phyloP scores from a whole-genome alignment of 768 basidiomycete species.

The Auriscalpium vulgare region DNA sequence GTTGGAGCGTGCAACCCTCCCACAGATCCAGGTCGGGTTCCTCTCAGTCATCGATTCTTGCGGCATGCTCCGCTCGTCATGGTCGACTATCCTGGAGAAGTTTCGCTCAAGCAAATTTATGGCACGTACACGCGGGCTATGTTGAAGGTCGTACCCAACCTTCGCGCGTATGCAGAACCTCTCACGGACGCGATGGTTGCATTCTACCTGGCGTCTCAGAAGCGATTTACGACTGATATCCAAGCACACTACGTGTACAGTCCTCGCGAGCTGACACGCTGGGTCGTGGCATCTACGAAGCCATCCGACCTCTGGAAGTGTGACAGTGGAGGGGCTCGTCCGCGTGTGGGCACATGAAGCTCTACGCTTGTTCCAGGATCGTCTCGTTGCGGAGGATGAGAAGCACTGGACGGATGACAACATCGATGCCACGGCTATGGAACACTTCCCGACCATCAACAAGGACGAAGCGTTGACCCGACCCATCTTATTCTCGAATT shows the following conservation, averaged over 20 bases:
- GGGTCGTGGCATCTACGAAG: conserved; percentile 98
- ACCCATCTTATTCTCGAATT: conserved; percentile 96
- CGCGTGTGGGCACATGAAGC: conserved; percentile 98
- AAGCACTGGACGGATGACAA: conserved; percentile 91
- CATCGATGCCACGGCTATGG: conserved; percentile 75
- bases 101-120: conserved; percentile 97
- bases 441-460: conserved; percentile 92
- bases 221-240: conserved; percentile 90
- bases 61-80: conserved; percentile 96
- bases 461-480: conserved; percentile 77
- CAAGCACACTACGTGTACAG: conserved; percentile 99
- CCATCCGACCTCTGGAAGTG: conserved; percentile 89
- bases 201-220: conserved; percentile 92
- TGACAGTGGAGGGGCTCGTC: conserved; percentile 91
- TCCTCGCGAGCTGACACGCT: conserved; percentile 96
- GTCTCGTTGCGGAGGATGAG: conserved; percentile 89
- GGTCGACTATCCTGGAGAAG: conserved; percentile 98
- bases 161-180: conserved; percentile 87
- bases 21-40: conserved; percentile 98
- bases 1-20: conserved; percentile 99
- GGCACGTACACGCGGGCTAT: conserved; percentile 95
- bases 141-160: conserved; percentile 90
- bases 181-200: conserved; percentile 97
- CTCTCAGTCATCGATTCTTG: conserved; percentile 93
- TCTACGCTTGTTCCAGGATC: conserved; percentile 93